Evolutionary conservation across 2,329 filamentous ascomycete genomes (phyloP), one percentile per base, ranked within the genome.

Genomic region (Ophiocordyceps camponoti-saundersi): DNA sequence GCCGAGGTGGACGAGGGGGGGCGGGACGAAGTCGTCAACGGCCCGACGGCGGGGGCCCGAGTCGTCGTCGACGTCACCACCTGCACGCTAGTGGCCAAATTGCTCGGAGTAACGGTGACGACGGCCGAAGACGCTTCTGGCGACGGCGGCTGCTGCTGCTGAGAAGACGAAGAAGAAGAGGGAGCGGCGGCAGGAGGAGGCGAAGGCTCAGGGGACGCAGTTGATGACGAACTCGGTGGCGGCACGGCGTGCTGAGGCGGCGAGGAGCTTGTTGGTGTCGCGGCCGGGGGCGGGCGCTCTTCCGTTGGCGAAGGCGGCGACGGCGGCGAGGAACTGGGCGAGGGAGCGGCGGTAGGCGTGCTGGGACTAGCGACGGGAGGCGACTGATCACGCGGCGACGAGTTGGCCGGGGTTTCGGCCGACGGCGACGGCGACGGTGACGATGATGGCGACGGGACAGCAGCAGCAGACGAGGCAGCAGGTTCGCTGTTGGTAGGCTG

Each of bases 51-150:
- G 32, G 50, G 48, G 18, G 45, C 29, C 21, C 50, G 50, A 8
- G 52, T 59, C 6, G 50, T 55, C 26, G 58, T 54, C 16, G 52
- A 51, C 6, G 55, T 61, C 34, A 64, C 52, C 8, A 61, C 42
- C 20, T 59, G 48, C 18, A 56, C 45, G 26, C 49, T 47, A 15
- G 49, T 51, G 7, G 47, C 40, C 10, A 47, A 21, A 11, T 50
- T 49, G 44, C 48, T 54, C 36, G 53, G 53, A 11, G 53, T 56
- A 3, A 59, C 51, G 16, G 53, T 59, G n/a, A 59, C 42, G 3
- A 59, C 46, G 2, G 56, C 52, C n/a, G 50, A 48, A 16, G 43
- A 20, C 3, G 45, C 42, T 2, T 23, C 42, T 2, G 42, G n/a
- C n/a, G n/a, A n/a, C n/a, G n/a, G n/a, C n/a, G n/a, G n/a, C n/a